Evolutionary conservation across 345 rosid species (phyloP).

Genomic region (Clausena lansium): DNA sequence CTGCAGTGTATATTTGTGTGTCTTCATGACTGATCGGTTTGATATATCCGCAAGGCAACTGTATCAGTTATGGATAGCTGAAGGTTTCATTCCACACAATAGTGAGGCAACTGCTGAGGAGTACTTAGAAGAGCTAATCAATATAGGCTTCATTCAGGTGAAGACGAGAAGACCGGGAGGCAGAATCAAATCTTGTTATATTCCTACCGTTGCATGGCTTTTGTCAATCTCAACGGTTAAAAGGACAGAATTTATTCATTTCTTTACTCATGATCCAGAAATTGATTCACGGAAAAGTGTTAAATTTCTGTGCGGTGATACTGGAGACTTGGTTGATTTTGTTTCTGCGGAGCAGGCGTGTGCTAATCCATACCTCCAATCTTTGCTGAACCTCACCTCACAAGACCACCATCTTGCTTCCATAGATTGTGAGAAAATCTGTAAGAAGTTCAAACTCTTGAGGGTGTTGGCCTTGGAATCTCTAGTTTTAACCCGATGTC

Average conservation of each 20-base stretch:
- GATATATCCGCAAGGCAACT: no score
- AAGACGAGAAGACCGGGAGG: no score
- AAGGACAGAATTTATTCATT: neutral
- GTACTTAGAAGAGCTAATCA: no score
- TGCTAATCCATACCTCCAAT: neutral
- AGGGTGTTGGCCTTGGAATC: neutral
- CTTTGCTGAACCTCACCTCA: neutral
- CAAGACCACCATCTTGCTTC: neutral
- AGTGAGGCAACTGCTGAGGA: no score
- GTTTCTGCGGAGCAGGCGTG: neutral
- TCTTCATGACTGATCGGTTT: no score
- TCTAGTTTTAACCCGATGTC: neutral
- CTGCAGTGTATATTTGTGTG: no score
- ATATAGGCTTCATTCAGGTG: no score
- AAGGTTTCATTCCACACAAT: no score
- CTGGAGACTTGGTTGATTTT: no score
- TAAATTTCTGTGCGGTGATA: neutral
- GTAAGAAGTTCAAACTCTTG: neutral
- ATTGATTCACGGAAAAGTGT: neutral
- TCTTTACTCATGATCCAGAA: neutral
- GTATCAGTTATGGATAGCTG: no score
- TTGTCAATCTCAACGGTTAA: fast-evolving
- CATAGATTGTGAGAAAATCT: neutral
- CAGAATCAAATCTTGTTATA: no score
- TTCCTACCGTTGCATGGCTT: no score